phyloP scores from a whole-genome alignment of 192 early-diverging fungal species.

The Gaertneriomyces semiglobifer region DNA sequence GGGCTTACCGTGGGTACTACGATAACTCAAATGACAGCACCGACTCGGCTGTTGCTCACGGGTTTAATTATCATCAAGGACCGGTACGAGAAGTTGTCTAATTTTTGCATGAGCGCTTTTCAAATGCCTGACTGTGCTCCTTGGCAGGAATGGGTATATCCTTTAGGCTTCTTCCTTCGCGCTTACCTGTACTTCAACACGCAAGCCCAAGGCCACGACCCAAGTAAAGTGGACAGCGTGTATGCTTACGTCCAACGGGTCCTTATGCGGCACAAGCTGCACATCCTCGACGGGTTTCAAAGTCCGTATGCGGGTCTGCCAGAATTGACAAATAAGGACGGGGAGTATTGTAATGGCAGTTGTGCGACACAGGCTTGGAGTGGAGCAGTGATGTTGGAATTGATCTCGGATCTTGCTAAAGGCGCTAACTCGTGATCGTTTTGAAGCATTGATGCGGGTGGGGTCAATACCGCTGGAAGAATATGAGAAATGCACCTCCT shows the following conservation, averaged over 20 bases:
- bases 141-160: slow-evolving; percentile 90
- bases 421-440: background rate
- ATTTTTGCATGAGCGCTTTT: background rate
- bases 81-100: slow-evolving; percentile 45
- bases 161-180: slow-evolving; percentile 81
- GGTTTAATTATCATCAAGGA: slow-evolving; percentile 97
- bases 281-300: slow-evolving; percentile 52
- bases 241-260: slow-evolving; percentile 65
- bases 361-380: slow-evolving; percentile 97
- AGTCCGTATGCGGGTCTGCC: slow-evolving; percentile 86
- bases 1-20: slow-evolving; percentile 90
- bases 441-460: too few relatives aligned
- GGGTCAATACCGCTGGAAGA: too few relatives aligned
- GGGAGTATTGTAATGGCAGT: slow-evolving; percentile 73
- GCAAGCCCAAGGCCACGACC: slow-evolving; percentile 29
- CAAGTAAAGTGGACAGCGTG: slow-evolving; percentile 29
- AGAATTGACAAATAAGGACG: slow-evolving; percentile 92
- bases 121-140: background rate
- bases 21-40: slow-evolving; percentile 86
- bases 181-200: slow-evolving; percentile 74
- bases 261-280: slow-evolving; percentile 73
- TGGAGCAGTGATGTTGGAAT: slow-evolving; percentile 66
- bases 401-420: slow-evolving; percentile 40
- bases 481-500: too few relatives aligned
- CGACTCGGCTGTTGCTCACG: slow-evolving; percentile 86